Evolutionary conservation across 192 early-diverging fungal genomes (phyloP), one percentile per base, ranked within the genome.

Genomic region (Polychytrium aggregatum): DNA sequence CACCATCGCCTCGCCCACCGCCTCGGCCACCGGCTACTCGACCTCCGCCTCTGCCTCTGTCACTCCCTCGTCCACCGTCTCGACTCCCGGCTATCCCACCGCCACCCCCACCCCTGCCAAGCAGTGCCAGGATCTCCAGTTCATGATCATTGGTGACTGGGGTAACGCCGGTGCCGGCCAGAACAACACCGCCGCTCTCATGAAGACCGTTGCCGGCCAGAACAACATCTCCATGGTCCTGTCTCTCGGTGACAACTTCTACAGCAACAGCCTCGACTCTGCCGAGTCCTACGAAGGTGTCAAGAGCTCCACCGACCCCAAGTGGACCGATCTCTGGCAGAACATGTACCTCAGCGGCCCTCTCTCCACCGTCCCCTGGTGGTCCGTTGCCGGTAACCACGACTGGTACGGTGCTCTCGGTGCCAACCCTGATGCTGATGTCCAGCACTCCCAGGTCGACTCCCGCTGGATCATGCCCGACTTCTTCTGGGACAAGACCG

Each of bases 241-340:
- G 14, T 36, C 45, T 13, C 18, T 55, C 28, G 53, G 53, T n/a
- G 53, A 55, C 53, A 55, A 55, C 34, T 55, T 55, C 30, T 55
- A 55, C 37, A 35, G 22, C 36, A 2, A 8, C 27, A n/a, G n/a
- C n/a, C n/a, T n/a, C n/a, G n/a, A n/a, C n/a, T n/a, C n/a, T n/a
- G n/a, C n/a, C n/a, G 22, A 38, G 18, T 37, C 37, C 14, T 55
- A 55, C 36, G 53, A 55, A 16, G 53, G 53, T 21, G 44, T 55
- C n/a, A 43, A 40, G 7, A 37, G 29, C 16, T 26, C 24, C 22
- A 39, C 34, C 35, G 53, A 55, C 37, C 22, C 33, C 36, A n/a
- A n/a, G n/a, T n/a, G n/a, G n/a, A n/a, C n/a, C n/a, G n/a, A n/a
- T n/a, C n/a, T n/a, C n/a, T n/a, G n/a, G n/a, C n/a, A n/a, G n/a